Base-by-base conservation (phyloP, 768 basidiomycete genomes). In the Terana coerulea region DNA sequence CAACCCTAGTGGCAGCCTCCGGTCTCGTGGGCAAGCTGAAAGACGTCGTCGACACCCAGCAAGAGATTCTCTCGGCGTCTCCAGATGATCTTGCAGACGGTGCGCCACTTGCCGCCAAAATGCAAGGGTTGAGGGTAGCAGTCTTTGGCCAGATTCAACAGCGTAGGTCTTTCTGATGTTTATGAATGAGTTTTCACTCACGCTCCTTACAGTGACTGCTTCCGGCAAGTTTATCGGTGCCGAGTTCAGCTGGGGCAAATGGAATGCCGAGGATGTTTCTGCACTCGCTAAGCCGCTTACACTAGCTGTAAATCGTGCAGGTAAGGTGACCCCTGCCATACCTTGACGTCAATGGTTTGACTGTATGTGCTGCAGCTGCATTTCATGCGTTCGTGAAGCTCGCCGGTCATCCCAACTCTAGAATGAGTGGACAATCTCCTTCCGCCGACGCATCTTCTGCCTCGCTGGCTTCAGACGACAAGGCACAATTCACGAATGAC, bases 161-260 rank as follows among this genome's bases (percentile, higher is more conserved):
- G 35, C 45, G 72, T 72, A 43, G 26, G 70, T 58, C 5, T 0
- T 21, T 12, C 21, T 35, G 4, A 28, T 28, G 10, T 25, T 28
- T 31, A 31, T n/a, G 26, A 2, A n/a, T 17, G 21, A 10, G 15
- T 26, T 26, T 39, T 52, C 5, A 24, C 34, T 22, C 2, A 19
- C 30, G 12, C 9, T n/a, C n/a, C n/a, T n/a, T 14, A 5, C 55
- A 75, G 75, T 75, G 50, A 55, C 49, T 17, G 55, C 58, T 7
- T 68, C 65, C 11, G 61, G 65, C n/a, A 64, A 63, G 8, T 67
- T 75, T 49, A 63, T 77, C 17, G 63, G 70, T 35, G 61, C 69
- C 14, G 75, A 77, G 56, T 75, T 77, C 60, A 72, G 68, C 52
- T 71, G 65, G 63, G 75, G 75, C 2, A 67, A 67, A 39, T 77